Percentiles rank a stretch among this genome's conserved stretches.
Evolutionary conservation across 257 asterid species (phyloP).

Genomic region (Jacaranda copaia): DNA sequence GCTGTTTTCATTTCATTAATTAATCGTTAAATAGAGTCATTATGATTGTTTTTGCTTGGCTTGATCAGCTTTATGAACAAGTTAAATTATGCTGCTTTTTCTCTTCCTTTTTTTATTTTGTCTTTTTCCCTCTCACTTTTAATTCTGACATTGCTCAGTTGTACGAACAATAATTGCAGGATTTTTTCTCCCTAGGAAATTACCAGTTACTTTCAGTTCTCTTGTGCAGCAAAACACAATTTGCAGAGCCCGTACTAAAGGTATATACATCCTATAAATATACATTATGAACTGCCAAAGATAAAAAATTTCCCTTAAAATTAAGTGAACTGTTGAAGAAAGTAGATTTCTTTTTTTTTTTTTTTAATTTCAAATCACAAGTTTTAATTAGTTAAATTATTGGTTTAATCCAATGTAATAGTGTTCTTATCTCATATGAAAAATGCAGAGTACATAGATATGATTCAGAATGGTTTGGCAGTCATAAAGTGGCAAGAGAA

Average conservation of each 20-base stretch:
- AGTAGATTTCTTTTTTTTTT: no score
- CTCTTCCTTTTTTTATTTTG: constrained; percentile 2
- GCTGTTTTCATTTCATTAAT: no score
- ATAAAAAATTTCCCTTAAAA: no score
- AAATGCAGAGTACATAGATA: constrained; percentile 51
- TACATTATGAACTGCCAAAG: no score
- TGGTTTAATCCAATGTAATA: no score
- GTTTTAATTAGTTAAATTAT: not conserved
- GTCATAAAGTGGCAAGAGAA: constrained; percentile 60
- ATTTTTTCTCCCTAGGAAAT: constrained; percentile 31
- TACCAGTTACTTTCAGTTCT: constrained; percentile 8
- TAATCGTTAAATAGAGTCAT: constrained; percentile 16
- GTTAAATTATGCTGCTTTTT: not conserved
- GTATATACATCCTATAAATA: constrained; percentile 20
- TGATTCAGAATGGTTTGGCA: constrained; percentile 57
- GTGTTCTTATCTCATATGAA: not conserved
- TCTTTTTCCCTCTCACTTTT: no score
- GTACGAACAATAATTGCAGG: constrained; percentile 41
- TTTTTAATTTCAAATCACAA: not conserved
- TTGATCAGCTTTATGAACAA: no score
- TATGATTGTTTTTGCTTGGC: not conserved
- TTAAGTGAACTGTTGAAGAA: no score
- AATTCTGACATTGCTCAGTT: not conserved
- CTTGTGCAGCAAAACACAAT: constrained; percentile 52
- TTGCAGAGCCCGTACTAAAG: constrained; percentile 56